Evolutionary conservation across 345 rosid genomes (phyloP).

Genomic region (Aquilaria malaccensis): DNA sequence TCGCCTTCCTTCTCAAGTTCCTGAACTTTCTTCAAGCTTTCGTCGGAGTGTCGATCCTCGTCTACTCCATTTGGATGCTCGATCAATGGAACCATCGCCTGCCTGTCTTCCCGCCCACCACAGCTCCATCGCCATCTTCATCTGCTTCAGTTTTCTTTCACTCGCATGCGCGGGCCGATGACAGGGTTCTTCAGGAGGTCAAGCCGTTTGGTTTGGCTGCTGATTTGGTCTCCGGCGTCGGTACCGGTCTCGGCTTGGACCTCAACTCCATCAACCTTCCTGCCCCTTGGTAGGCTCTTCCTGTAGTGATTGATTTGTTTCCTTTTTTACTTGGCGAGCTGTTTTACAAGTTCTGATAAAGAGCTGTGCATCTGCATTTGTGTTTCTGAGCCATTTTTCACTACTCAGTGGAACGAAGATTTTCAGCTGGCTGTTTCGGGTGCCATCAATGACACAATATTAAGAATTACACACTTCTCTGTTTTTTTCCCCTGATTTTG

Average conservation of each 20-base stretch:
- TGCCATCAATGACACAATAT: too few relatives aligned
- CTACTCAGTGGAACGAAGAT: too few relatives aligned
- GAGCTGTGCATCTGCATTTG: too few relatives aligned
- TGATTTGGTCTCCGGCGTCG: conserved; percentile 33
- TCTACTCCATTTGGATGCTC: conserved; percentile 81
- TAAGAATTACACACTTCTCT: too few relatives aligned
- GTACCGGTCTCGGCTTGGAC: conserved; percentile 30
- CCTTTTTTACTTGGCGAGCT: too few relatives aligned
- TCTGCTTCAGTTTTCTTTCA: conserved; percentile 12
- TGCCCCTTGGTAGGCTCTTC: conserved; percentile 61
- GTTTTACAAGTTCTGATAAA: too few relatives aligned
- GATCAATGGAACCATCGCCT: conserved; percentile 57
- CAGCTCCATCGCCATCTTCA: conserved; percentile 36
- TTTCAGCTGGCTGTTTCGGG: too few relatives aligned
- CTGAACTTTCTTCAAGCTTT: conserved; percentile 17
- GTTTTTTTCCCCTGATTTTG: too few relatives aligned
- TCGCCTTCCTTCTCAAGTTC: conserved; percentile 14
- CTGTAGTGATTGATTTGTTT: too few relatives aligned
- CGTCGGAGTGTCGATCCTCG: conserved; percentile 10
- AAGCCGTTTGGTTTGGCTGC: conserved; percentile 16
- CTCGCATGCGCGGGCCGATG: conserved; percentile 15
- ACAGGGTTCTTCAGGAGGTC: conserved; percentile 12
- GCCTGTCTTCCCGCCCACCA: conserved; percentile 38
- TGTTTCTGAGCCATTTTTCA: too few relatives aligned
- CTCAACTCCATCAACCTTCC: conserved; percentile 63